A percentile compares a stretch with the other conserved stretches of the same genome.
Conservation (phyloP, 352 stramenopile genomes). For the Albugo laibachii region DNA sequence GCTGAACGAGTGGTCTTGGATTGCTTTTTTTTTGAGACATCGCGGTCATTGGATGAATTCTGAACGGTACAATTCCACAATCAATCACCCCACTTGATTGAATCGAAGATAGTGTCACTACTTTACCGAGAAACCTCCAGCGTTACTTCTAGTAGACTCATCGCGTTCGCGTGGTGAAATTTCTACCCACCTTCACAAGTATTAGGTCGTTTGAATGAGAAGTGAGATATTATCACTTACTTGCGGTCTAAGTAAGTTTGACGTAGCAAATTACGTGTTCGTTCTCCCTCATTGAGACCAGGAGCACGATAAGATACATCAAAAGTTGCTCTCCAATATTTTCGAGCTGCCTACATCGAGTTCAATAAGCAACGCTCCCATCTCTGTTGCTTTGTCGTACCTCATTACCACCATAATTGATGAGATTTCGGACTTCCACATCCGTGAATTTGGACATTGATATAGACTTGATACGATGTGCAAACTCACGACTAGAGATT, state of each 20-base stretch:
- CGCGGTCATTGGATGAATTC: too few species aligned
- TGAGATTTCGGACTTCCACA: slow-evolving; percentile 76
- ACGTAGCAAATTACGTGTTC: slow-evolving; percentile 78
- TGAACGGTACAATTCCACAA: neutral
- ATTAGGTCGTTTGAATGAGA: neutral
- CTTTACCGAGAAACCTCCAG: too few species aligned
- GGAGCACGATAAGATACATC: slow-evolving; percentile 57
- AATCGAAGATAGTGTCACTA: neutral
- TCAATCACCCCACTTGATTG: slow-evolving; percentile 1
- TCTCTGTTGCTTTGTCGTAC: slow-evolving; percentile 1
- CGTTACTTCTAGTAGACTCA: neutral
- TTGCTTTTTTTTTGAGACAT: too few species aligned
- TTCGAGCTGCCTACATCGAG: slow-evolving; percentile 37
- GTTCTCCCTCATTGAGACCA: slow-evolving; percentile 52
- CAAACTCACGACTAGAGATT: slow-evolving; percentile 83
- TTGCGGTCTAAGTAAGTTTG: slow-evolving; percentile 77
- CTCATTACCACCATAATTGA: slow-evolving; percentile 81
- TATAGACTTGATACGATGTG: slow-evolving; percentile 85
- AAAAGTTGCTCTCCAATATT: slow-evolving; percentile 69
- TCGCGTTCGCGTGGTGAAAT: slow-evolving; percentile 40
- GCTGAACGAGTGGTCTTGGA: neutral
- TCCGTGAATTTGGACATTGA: slow-evolving; percentile 88
- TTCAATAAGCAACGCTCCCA: neutral
- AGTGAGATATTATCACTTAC: slow-evolving; percentile 12
- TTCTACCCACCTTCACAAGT: slow-evolving; percentile 37